phyloP scores from a whole-genome alignment of 208 protist species.

The Trichomonas tenax region DNA sequence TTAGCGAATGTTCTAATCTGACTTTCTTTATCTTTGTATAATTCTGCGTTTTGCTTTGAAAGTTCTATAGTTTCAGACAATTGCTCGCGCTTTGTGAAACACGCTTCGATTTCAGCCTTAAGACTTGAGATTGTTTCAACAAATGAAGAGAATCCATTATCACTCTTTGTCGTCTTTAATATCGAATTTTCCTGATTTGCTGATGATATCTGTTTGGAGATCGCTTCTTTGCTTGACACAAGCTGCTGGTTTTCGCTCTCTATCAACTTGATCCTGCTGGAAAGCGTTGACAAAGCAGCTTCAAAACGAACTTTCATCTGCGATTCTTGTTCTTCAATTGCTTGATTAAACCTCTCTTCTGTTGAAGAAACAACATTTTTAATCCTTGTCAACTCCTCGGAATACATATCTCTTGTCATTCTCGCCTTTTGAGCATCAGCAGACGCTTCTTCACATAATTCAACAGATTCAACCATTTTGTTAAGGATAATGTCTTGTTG shows the following conservation, averaged over 20 bases:
- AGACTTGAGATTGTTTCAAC: neutral
- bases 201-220: neutral
- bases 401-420: neutral
- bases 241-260: neutral
- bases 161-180: neutral
- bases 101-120: neutral
- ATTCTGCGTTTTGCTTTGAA: neutral
- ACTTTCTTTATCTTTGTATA: neutral
- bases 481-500: neutral
- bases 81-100: neutral
- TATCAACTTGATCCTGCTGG: neutral
- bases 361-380: neutral
- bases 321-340: neutral
- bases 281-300: neutral
- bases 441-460: neutral
- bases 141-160: neutral
- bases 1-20: neutral
- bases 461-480: slow-evolving; percentile 21
- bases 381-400: neutral
- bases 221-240: neutral
- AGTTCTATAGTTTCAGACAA: neutral
- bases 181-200: neutral
- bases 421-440: neutral
- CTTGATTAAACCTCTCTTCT: neutral
- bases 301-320: neutral